Evolutionary conservation across 164 flowering plant species (phyloP).

Genomic region (Tetrastigma voinierianum): DNA sequence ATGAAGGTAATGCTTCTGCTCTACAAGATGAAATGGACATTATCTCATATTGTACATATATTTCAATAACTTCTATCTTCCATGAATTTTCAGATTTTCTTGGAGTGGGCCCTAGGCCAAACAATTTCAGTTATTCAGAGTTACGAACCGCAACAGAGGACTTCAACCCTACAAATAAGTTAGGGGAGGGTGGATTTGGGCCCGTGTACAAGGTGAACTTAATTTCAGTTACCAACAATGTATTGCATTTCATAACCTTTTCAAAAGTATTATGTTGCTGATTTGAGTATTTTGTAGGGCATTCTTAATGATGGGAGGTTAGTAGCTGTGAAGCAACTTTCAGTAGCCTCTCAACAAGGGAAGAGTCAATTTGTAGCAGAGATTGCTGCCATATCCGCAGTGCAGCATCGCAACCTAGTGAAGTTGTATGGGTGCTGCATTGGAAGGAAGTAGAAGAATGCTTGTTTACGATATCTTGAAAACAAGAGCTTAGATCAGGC

Average conservation of each 20-base stretch:
- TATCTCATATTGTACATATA: too few relatives aligned
- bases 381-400: constrained; percentile 27
- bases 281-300: constrained; percentile 14
- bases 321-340: constrained; percentile 26
- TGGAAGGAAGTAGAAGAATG: constrained; percentile 22
- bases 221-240: too few relatives aligned
- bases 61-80: too few relatives aligned
- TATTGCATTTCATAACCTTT: not conserved
- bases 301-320: constrained; percentile 24
- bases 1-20: too few relatives aligned
- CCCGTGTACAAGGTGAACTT: constrained; percentile 15
- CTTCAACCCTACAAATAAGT: constrained; percentile 15
- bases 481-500: constrained; percentile 28
- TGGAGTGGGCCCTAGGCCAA: too few relatives aligned
- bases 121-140: too few relatives aligned
- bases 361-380: constrained; percentile 28
- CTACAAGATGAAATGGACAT: too few relatives aligned
- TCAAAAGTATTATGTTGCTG: not conserved
- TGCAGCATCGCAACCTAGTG: constrained; percentile 39
- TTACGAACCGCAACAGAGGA: constrained; percentile 14
- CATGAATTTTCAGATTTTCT: too few relatives aligned
- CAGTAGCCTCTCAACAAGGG: constrained; percentile 25
- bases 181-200: constrained; percentile 25
- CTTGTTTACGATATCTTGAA: constrained; percentile 28
- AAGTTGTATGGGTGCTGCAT: constrained; percentile 35